Evolutionary conservation across 23 red algal genomes (phyloP).

Genomic region (Cyanidium caldarium): DNA sequence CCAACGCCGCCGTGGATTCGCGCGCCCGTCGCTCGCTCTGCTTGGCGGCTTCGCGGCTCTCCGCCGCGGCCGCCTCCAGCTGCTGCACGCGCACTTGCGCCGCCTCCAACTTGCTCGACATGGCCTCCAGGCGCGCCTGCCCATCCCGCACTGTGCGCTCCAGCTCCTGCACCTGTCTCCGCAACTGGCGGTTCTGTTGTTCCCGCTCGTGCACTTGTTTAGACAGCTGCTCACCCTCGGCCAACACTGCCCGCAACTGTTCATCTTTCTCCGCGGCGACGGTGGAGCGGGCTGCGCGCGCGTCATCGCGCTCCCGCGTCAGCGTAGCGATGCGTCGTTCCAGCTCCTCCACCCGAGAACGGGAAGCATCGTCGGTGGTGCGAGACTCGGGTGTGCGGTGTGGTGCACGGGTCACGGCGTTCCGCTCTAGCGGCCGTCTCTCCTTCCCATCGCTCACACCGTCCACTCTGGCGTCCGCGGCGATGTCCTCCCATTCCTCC

Average conservation of each 20-base stretch:
- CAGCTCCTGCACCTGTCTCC: constrained; percentile 8
- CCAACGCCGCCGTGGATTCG: constrained; percentile 22
- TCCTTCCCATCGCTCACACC: too few relatives aligned
- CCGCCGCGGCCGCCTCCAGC: constrained; percentile 30
- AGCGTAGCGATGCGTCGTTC: too few relatives aligned
- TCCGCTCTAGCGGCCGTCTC: too few relatives aligned
- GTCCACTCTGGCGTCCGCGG: too few relatives aligned
- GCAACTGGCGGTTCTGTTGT: constrained; percentile 10
- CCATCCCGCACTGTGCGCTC: constrained; percentile 25
- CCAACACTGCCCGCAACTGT: constrained; percentile 32
- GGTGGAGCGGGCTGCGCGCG: background rate
- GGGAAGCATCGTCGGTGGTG: too few relatives aligned
- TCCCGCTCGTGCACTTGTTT: constrained; percentile 56
- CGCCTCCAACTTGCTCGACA: constrained; percentile 2
- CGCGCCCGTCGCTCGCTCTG: constrained; percentile 14
- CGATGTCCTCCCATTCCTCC: too few relatives aligned
- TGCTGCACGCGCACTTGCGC: constrained; percentile 33
- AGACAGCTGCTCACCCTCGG: constrained; percentile 57
- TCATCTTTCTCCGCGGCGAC: constrained; percentile 31
- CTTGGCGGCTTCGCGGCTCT: constrained; percentile 13
- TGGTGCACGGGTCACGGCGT: too few relatives aligned
- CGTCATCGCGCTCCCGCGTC: too few relatives aligned
- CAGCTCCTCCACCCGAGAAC: too few relatives aligned
- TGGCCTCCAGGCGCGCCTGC: constrained; percentile 23
- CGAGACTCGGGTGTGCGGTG: too few relatives aligned